Evolutionary conservation across 169 alveolate species (phyloP).

Genomic region (Plasmodium relictum): DNA sequence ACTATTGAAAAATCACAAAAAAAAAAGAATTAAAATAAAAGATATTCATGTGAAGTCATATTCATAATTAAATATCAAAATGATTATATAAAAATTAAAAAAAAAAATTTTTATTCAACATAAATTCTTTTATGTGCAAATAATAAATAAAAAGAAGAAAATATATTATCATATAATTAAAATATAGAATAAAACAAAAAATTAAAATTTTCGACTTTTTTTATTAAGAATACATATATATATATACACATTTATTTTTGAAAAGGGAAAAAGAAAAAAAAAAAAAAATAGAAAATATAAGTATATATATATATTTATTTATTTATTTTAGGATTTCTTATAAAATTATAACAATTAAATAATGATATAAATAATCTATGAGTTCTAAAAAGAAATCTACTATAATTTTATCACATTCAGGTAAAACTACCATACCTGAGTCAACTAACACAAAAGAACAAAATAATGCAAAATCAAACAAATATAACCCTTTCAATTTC

Average conservation of each 20-base stretch:
- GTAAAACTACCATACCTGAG: constrained; percentile 2
- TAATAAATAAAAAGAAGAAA: too few relatives aligned
- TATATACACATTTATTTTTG: background rate
- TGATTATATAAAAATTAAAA: too few relatives aligned
- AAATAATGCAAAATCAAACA: background rate
- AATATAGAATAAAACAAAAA: too few relatives aligned
- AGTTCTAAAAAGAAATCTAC: constrained; percentile 34
- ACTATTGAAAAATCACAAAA: too few relatives aligned
- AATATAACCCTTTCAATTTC: background rate
- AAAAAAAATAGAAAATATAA: background rate
- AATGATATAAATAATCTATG: constrained; percentile 8
- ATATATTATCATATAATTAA: too few relatives aligned
- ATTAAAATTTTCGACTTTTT: too few relatives aligned
- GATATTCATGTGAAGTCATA: too few relatives aligned
- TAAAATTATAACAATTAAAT: background rate
- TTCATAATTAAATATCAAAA: too few relatives aligned
- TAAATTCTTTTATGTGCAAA: too few relatives aligned
- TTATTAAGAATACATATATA: background rate
- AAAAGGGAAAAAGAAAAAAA: background rate
- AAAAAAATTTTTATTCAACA: too few relatives aligned
- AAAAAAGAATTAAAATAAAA: too few relatives aligned
- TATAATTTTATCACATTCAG: constrained; percentile 25
- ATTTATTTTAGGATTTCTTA: background rate
- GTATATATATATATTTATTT: background rate
- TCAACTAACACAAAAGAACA: background rate